These are phyloP conservation scores for Phytophthora ohioensis DNA, from an alignment of 352 stramenopile species.

Conservation along the genomic window DNA sequence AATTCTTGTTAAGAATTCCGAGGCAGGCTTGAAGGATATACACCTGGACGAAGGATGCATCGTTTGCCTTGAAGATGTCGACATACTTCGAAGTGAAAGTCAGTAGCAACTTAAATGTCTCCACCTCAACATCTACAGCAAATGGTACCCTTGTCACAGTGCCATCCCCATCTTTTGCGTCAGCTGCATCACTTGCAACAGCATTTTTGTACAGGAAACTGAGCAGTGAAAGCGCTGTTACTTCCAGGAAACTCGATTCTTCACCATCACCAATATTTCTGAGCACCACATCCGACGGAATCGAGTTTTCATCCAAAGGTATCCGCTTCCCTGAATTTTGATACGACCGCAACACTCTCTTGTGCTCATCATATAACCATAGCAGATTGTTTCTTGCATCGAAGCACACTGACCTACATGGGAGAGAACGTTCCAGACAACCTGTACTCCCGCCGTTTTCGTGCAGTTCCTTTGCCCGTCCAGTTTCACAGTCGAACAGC, in stretches of 20 bases:
- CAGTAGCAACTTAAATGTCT: constrained; percentile 49
- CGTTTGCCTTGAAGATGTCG: constrained; percentile 37
- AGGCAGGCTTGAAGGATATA: constrained; percentile 57
- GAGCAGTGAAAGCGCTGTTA: constrained; percentile 40
- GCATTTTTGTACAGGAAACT: constrained; percentile 53
- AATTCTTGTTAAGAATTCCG: constrained; percentile 52
- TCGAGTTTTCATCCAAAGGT: constrained; percentile 43
- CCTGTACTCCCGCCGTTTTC: constrained; percentile 1
- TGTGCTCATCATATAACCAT: constrained; percentile 47
- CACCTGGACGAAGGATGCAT: constrained; percentile 23
- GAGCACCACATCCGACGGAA: constrained; percentile 19
- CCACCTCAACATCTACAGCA: constrained; percentile 46
- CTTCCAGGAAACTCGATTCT: constrained; percentile 20
- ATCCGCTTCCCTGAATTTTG: constrained; percentile 57
- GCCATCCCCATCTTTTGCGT: background rate
- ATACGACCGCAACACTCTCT: constrained; percentile 44
- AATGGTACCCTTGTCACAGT: constrained; percentile 43
- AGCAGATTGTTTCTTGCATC: constrained; percentile 60
- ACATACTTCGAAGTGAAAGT: constrained; percentile 44
- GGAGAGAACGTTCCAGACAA: constrained; percentile 19
- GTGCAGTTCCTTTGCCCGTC: constrained; percentile 14
- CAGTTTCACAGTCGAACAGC: constrained; percentile 62
- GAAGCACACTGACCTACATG: constrained; percentile 51
- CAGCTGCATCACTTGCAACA: constrained; percentile 24
- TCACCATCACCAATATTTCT: constrained; percentile 1